These are phyloP conservation scores for Naganishia vaughanmartiniae DNA, from an alignment of 768 basidiomycete species.

Conservation along the genomic window DNA sequence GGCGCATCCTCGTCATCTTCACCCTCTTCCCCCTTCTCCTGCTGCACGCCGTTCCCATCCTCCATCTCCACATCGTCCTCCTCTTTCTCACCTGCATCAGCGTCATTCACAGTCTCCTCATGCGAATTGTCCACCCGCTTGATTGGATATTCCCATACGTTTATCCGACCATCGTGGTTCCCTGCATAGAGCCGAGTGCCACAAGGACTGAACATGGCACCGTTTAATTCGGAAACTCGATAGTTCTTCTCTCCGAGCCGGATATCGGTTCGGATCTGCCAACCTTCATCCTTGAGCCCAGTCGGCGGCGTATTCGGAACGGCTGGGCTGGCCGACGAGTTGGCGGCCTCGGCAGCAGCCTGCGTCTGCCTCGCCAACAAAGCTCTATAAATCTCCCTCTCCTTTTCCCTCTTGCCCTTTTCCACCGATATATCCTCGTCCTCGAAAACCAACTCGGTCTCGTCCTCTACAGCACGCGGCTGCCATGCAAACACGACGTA, in stretches of 20 bases:
- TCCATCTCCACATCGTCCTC: slow-evolving; percentile 2
- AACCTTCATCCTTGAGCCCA: slow-evolving; percentile 22
- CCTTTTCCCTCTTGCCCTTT: slow-evolving; percentile 13
- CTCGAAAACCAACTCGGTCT: neutral
- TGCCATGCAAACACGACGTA: slow-evolving; percentile 28
- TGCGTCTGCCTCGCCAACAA: slow-evolving; percentile 8
- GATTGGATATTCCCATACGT: slow-evolving; percentile 30
- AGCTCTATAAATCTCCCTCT: slow-evolving; percentile 7
- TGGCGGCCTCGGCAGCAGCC: slow-evolving; percentile 12
- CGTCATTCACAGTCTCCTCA: neutral
- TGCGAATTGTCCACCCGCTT: neutral
- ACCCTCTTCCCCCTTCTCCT: neutral
- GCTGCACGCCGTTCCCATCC: neutral
- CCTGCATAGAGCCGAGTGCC: slow-evolving; percentile 29
- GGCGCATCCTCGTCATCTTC: slow-evolving; percentile 17
- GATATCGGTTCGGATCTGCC: slow-evolving; percentile 27
- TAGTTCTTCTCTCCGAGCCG: slow-evolving; percentile 22
- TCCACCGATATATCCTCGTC: slow-evolving; percentile 13
- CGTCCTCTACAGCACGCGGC: slow-evolving; percentile 1
- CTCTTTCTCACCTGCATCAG: neutral
- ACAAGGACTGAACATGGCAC: slow-evolving; percentile 29
- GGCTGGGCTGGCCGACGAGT: neutral
- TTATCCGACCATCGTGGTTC: slow-evolving; percentile 27
- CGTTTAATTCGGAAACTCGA: slow-evolving; percentile 29
- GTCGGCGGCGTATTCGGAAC: neutral